Conservation (phyloP, 2,329 filamentous ascomycete species). For the Aspergillus tanneri region DNA sequence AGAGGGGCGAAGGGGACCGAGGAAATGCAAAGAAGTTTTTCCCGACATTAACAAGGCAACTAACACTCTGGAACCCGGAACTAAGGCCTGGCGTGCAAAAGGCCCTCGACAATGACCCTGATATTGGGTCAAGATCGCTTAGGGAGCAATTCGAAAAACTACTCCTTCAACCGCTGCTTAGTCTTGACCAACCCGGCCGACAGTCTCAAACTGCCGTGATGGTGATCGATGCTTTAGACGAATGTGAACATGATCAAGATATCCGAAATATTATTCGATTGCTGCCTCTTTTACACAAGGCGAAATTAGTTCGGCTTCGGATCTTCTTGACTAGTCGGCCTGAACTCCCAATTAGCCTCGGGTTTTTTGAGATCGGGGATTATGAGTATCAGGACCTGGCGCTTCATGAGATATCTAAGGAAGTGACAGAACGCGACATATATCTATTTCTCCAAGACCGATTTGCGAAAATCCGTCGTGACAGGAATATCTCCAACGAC, state of each 20-base stretch:
- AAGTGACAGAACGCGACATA: conserved; percentile 24
- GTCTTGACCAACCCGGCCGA: background rate
- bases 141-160: conserved; percentile 29
- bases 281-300: conserved; percentile 11
- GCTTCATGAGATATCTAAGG: conserved; percentile 22
- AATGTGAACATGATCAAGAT: conserved; percentile 21
- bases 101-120: conserved; percentile 22
- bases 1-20: conserved; percentile 43
- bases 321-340: conserved; percentile 30
- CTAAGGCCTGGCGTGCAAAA: conserved; percentile 21
- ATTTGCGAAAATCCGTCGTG: conserved; percentile 14
- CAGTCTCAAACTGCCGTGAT: conserved; percentile 7
- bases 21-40: conserved; percentile 38
- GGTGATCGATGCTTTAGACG: conserved; percentile 30
- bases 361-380: conserved; percentile 19
- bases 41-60: conserved; percentile 29
- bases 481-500: conserved; percentile 6
- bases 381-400: conserved; percentile 21
- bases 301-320: conserved; percentile 14
- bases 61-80: conserved; percentile 32
- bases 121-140: conserved; percentile 24
- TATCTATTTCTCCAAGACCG: conserved; percentile 18
- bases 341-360: conserved; percentile 24
- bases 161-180: conserved; percentile 23
- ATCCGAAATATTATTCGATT: conserved; percentile 22